Percentiles rank a stretch among this genome's conserved stretches.
Conservation (phyloP, 2,329 filamentous ascomycete species). For the Fulvia fulva region DNA sequence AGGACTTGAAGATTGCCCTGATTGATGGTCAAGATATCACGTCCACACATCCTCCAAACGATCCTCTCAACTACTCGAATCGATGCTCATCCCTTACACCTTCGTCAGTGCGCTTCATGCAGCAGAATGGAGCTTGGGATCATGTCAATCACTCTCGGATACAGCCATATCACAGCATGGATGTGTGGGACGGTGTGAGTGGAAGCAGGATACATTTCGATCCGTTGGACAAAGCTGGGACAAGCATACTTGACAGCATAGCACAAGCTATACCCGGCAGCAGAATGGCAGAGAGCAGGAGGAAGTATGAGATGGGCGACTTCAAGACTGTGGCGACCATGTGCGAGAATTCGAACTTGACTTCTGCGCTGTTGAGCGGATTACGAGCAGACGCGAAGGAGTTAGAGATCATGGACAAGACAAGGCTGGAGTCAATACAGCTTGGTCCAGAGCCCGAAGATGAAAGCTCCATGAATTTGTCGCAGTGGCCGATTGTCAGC, state of each 20-base stretch:
- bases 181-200: constrained; percentile 94
- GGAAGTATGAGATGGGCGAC: constrained; percentile 23
- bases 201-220: constrained; percentile 80
- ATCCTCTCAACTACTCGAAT: constrained; percentile 77
- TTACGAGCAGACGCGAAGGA: constrained; percentile 56
- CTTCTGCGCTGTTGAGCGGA: constrained; percentile 63
- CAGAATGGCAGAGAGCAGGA: constrained; percentile 22
- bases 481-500: constrained; percentile 80
- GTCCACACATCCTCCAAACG: constrained; percentile 63
- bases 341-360: constrained; percentile 90
- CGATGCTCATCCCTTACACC: constrained; percentile 94
- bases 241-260: constrained; percentile 26
- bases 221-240: constrained; percentile 21
- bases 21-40: constrained; percentile 84
- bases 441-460: constrained; percentile 62
- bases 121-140: constrained; percentile 75
- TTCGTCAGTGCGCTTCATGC: constrained; percentile 75
- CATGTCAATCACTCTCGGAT: constrained; percentile 69
- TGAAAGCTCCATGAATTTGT: constrained; percentile 62
- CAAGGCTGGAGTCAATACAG: constrained; percentile 73
- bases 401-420: constrained; percentile 69
- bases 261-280: constrained; percentile 29
- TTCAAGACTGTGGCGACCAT: constrained; percentile 74
- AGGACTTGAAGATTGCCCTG: constrained; percentile 76
- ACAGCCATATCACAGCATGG: constrained; percentile 91